Conservation (phyloP, 495 filamentous ascomycete genomes). For the Tuber brumale region DNA sequence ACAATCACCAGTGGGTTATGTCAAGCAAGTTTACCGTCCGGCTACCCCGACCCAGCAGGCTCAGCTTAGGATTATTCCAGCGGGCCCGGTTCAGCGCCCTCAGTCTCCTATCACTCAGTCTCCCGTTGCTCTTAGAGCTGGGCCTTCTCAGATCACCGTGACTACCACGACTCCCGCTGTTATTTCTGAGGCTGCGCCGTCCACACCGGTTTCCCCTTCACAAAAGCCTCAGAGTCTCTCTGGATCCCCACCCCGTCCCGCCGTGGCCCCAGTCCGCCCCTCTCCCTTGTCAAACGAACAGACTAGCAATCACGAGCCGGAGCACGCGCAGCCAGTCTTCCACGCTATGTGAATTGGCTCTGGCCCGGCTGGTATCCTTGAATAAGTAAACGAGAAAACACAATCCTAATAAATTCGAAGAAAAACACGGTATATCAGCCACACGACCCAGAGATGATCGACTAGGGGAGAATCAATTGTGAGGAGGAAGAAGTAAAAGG, state of each 20-base stretch:
- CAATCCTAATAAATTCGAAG: neutral
- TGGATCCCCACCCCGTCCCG: slow-evolving; percentile 11
- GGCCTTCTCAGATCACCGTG: slow-evolving; percentile 32
- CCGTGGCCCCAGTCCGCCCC: slow-evolving; percentile 26
- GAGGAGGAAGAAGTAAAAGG: neutral
- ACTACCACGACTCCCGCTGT: slow-evolving; percentile 13
- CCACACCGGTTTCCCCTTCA: slow-evolving; percentile 1
- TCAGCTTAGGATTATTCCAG: slow-evolving; percentile 16
- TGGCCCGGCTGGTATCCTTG: neutral
- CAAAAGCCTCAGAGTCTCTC: slow-evolving; percentile 22
- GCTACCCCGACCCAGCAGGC: slow-evolving; percentile 17
- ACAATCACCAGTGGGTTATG: slow-evolving; percentile 29
- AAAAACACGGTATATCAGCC: neutral
- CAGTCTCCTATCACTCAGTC: slow-evolving; percentile 28
- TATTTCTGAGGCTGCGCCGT: slow-evolving; percentile 7
- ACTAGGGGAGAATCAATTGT: neutral
- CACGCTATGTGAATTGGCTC: slow-evolving; percentile 27
- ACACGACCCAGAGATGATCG: neutral
- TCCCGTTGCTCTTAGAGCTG: slow-evolving; percentile 10
- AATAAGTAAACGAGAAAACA: neutral
- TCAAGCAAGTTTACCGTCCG: slow-evolving; percentile 35
- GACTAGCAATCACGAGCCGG: slow-evolving; percentile 10
- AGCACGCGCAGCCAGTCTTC: slow-evolving; percentile 17
- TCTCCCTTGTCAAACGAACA: slow-evolving; percentile 32
- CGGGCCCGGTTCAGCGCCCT: slow-evolving; percentile 6